Percentiles rank a stretch among this genome's conserved stretches.
These are phyloP conservation scores for Sophora flavescens DNA, from an alignment of 306 rosid genomes.

Conservation along the genomic window DNA sequence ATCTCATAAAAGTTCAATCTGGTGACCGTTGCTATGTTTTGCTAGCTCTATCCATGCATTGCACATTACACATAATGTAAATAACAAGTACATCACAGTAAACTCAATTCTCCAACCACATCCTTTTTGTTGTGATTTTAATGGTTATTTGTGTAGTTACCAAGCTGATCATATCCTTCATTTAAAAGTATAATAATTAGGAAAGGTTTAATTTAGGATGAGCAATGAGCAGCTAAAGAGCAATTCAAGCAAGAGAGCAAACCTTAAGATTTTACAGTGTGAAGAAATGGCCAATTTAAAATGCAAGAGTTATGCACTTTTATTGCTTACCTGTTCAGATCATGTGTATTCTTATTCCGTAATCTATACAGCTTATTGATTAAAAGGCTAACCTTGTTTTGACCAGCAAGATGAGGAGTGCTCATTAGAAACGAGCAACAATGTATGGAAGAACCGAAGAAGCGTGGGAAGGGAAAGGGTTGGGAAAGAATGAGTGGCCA, in stretches of 20 bases:
- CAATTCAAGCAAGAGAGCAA: background rate
- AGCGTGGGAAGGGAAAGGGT: no score
- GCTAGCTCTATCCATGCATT: background rate
- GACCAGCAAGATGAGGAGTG: slow-evolving; percentile 70
- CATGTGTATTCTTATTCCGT: background rate
- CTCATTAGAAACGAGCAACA: no score
- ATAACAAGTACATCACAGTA: background rate
- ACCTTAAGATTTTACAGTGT: background rate
- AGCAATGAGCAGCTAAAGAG: background rate
- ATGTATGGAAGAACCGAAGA: no score
- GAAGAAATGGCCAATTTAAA: background rate
- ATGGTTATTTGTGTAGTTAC: background rate
- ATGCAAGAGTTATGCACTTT: background rate
- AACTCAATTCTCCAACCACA: background rate
- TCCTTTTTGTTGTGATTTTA: background rate
- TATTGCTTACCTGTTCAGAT: background rate
- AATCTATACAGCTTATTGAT: background rate
- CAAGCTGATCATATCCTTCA: background rate
- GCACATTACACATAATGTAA: background rate
- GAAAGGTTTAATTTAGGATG: background rate
- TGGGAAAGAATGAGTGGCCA: no score
- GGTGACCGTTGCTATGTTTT: slow-evolving; percentile 18
- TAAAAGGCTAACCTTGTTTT: slow-evolving; percentile 68
- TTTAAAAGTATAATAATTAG: background rate
- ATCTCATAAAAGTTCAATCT: background rate